Evolutionary conservation across 2,329 filamentous ascomycete genomes (phyloP), one percentile per base, ranked within the genome.

Genomic region (Arthrobotrys musiformis): DNA sequence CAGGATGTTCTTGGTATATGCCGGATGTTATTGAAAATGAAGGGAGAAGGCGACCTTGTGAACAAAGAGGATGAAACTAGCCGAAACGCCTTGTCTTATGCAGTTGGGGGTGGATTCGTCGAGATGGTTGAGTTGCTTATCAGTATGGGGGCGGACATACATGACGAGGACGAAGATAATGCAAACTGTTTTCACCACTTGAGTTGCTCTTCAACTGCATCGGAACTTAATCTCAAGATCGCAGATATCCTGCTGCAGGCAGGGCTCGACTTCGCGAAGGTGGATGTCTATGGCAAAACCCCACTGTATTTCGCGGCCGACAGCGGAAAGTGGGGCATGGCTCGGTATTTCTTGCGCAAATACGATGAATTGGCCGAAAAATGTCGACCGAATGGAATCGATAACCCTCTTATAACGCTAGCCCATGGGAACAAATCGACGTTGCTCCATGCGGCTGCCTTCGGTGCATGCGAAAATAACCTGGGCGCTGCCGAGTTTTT

Each of bases 171-270:
- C 19, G 30, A 1, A 7, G 11, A 8, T 13, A 30, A 42, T 9
- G 24, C 26, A 44, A 73, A 73, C 30, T 73, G 61, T 26, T 73
- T 73, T 46, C 69, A 67, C 15, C 50, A 73, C 22, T 30, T 73
- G 19, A 30, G 13, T n/a, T 1, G 13, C 1, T 35, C n/a, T 44
- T 30, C 19, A n/a, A 4, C 44, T 35, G 50, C 60, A 24, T 5
- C 15, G 8, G 40, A 60, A 50, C 15, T 22, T 4, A 30, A 52
- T 48, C 2, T 67, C 2, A 44, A 44, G 3, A 58, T 73, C 22
- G 69, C 69, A 1, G 52, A 73, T 52, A 60, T 73, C 8, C 52
- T 73, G 6, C 13, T 73, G 37, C 24, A 52, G 2, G 52, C 61
- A 0, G 60, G 61, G 9, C n/a, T 67, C 2, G 50, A 73, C 28